phyloP scores from a whole-genome alignment of 768 basidiomycete genomes.

The Podaxis mareebaensis region DNA sequence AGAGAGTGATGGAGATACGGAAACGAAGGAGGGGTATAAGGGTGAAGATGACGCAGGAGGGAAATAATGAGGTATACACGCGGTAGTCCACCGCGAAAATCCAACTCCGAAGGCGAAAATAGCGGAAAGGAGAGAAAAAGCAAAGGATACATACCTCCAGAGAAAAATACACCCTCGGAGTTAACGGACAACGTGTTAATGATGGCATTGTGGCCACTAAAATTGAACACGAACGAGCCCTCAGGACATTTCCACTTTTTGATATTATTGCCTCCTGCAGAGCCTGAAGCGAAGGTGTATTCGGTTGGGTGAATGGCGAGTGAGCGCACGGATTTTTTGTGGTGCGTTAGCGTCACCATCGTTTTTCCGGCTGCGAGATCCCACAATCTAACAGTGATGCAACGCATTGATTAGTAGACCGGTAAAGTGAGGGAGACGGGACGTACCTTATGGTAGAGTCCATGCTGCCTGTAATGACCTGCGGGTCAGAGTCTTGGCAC shows the following conservation, averaged over 20 bases:
- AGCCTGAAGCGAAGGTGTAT: slow-evolving; percentile 94
- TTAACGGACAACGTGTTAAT: slow-evolving; percentile 96
- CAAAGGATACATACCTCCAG: slow-evolving; percentile 67
- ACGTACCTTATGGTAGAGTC: slow-evolving; percentile 89
- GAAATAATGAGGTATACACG: background rate
- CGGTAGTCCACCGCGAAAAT: background rate
- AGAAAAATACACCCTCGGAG: slow-evolving; percentile 95
- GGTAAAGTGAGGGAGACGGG: background rate
- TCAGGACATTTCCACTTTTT: slow-evolving; percentile 99
- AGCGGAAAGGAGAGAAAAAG: slow-evolving; percentile 8
- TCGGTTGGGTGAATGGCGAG: slow-evolving; percentile 95
- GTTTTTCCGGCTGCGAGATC: slow-evolving; percentile 98
- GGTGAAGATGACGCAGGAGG: background rate
- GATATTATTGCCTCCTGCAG: slow-evolving; percentile 99
- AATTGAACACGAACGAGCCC: slow-evolving; percentile 94
- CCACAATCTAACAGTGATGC: slow-evolving; percentile 67
- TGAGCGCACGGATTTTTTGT: slow-evolving; percentile 96
- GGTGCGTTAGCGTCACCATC: slow-evolving; percentile 95
- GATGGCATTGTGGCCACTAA: slow-evolving; percentile 94
- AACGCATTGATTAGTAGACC: background rate
- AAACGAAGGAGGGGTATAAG: background rate
- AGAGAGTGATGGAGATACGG: background rate
- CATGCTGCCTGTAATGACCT: slow-evolving; percentile 98
- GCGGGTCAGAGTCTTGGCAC: slow-evolving; percentile 96
- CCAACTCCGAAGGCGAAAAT: background rate